A percentile compares a stretch with the other conserved stretches of the same genome.
Conservation (phyloP, 805 yeast species). For the Phaffomyces opuntiae region DNA sequence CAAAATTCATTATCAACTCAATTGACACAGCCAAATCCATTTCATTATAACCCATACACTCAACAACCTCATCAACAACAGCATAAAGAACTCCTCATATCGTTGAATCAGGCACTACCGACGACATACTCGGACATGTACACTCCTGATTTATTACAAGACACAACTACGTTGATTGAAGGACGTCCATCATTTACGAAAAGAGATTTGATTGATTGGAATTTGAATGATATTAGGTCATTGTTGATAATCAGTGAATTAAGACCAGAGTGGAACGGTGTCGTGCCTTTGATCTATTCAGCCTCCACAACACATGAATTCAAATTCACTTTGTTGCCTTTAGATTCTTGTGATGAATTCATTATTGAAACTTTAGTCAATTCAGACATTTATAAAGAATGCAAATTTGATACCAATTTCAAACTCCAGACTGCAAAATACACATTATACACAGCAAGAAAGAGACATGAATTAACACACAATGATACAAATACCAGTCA, state of each 20-base stretch:
- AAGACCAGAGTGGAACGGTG: constrained; percentile 49
- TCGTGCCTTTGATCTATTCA: constrained; percentile 36
- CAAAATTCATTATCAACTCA: constrained; percentile 16
- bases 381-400: constrained; percentile 62
- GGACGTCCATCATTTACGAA: constrained; percentile 61
- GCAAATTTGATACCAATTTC: constrained; percentile 47
- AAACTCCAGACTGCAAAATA: constrained; percentile 53
- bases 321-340: constrained; percentile 44
- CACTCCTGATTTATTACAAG: constrained; percentile 44
- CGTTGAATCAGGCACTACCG: constrained; percentile 48
- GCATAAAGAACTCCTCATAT: constrained; percentile 10
- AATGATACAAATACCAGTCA: constrained; percentile 3
- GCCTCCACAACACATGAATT: constrained; percentile 27
- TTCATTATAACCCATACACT: constrained; percentile 1
- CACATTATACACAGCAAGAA: constrained; percentile 51
- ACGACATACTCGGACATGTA: constrained; percentile 47
- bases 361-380: constrained; percentile 43
- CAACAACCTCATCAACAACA: neutral
- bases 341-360: constrained; percentile 44
- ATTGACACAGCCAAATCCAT: constrained; percentile 6
- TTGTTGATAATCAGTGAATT: constrained; percentile 41
- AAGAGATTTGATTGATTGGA: constrained; percentile 64
- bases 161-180: constrained; percentile 38
- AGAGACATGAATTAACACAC: constrained; percentile 32
- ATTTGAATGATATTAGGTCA: constrained; percentile 60